Evolutionary conservation across 2,329 filamentous ascomycete species (phyloP).

Genomic region (Talaromyces pinophilus): DNA sequence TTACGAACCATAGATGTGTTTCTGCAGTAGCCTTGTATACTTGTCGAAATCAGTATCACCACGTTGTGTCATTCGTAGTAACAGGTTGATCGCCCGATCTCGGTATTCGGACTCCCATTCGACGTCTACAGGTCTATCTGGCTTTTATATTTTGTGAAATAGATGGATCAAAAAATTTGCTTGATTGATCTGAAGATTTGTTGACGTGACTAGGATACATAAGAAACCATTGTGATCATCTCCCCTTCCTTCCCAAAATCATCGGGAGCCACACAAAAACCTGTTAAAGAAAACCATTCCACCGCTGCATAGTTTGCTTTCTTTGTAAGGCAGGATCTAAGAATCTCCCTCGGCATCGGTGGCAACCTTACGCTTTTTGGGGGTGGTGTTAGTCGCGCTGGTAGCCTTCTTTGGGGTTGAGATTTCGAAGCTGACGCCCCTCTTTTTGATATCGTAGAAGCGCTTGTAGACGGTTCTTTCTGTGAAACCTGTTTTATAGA

Average conservation of each 20-base stretch:
- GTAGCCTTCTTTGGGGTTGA: not conserved
- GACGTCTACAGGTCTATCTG: not conserved
- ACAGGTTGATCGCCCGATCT: not conserved
- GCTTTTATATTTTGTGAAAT: not conserved
- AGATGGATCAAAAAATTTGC: not conserved
- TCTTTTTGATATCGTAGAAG: not conserved
- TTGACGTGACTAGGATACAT: not conserved
- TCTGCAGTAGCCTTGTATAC: not conserved
- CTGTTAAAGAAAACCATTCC: not conserved
- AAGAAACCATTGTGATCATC: not conserved
- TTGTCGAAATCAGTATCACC: not conserved
- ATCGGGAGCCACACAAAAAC: not conserved
- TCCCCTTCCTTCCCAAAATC: not conserved
- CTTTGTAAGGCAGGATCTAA: not conserved
- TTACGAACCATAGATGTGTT: not conserved
- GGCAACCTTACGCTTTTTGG: slow-evolving; percentile 12
- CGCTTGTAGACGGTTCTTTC: not conserved
- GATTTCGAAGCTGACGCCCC: not conserved
- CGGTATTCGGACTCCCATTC: not conserved
- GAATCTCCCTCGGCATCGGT: not conserved
- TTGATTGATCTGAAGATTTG: not conserved
- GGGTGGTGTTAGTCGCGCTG: not conserved
- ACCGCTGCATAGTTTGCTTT: not conserved
- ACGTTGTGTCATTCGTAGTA: not conserved
- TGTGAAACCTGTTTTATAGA: not conserved